A percentile compares a stretch with the other conserved stretches of the same genome.
Conservation (phyloP, 1,284 basidiomycete species). For the Pseudozyma sp. region DNA sequence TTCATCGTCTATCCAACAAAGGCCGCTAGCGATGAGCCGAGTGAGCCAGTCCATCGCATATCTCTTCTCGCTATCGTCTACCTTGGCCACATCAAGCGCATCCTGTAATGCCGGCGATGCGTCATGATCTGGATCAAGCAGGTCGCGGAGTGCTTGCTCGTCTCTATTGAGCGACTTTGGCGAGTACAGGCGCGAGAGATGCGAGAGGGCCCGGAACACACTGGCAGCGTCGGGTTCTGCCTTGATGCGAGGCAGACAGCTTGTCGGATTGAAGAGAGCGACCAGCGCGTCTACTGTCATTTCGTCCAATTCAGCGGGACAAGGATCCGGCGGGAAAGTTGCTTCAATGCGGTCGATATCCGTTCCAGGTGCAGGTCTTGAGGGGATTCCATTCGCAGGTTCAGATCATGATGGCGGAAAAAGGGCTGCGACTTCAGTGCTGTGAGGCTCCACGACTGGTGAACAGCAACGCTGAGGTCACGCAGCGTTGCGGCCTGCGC, state of each 20-base stretch:
- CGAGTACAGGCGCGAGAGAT: constrained; percentile 38
- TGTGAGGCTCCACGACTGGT: too few relatives aligned
- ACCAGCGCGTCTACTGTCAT: constrained; percentile 7
- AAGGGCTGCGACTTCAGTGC: background rate
- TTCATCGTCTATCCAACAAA: constrained; percentile 38
- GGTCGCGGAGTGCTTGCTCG: background rate
- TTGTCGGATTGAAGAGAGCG: constrained; percentile 25
- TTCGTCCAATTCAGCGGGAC: background rate
- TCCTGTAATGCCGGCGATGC: constrained; percentile 10
- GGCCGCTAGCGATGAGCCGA: constrained; percentile 41
- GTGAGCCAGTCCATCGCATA: constrained; percentile 52
- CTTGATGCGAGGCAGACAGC: constrained; percentile 38
- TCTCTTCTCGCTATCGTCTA: constrained; percentile 37
- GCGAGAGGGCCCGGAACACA: constrained; percentile 19
- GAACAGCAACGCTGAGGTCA: too few relatives aligned
- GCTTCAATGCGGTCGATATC: background rate
- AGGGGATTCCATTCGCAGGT: background rate
- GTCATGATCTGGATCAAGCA: background rate
- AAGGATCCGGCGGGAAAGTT: background rate
- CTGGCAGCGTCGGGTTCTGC: constrained; percentile 12
- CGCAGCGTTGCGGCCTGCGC: too few relatives aligned
- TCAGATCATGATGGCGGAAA: constrained; percentile 10
- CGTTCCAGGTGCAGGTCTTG: too few relatives aligned
- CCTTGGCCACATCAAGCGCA: constrained; percentile 34
- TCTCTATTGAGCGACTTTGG: constrained; percentile 24